Conservation (phyloP, 257 asterid species). For the Buddleja alternifolia region DNA sequence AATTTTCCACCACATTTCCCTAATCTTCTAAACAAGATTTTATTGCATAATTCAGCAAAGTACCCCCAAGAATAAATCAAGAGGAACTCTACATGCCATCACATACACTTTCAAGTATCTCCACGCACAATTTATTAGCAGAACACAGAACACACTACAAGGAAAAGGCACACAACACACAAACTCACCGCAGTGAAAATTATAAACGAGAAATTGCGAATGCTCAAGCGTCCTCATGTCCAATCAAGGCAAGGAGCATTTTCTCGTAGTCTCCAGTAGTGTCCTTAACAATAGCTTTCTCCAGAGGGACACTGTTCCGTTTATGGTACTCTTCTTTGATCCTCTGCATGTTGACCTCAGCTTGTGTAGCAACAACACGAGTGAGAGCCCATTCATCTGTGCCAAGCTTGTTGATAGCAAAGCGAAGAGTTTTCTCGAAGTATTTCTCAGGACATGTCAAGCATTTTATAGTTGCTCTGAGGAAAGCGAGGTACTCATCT, state of each 20-base stretch:
- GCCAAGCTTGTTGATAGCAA: slow-evolving; percentile 61
- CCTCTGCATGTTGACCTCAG: slow-evolving; percentile 70
- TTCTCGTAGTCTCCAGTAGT: slow-evolving; percentile 80
- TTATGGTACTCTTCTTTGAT: slow-evolving; percentile 72
- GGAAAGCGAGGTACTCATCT: slow-evolving; percentile 60
- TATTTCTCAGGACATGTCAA: slow-evolving; percentile 75
- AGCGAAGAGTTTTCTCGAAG: slow-evolving; percentile 71
- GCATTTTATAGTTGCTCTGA: slow-evolving; percentile 73
- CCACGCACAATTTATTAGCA: not conserved
- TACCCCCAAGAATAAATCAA: not conserved
- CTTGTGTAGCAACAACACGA: slow-evolving; percentile 79
- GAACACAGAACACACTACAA: not conserved
- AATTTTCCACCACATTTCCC: not conserved
- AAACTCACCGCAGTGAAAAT: not conserved
- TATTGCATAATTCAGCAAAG: not conserved
- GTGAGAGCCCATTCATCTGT: slow-evolving; percentile 86
- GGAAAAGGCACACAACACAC: not conserved
- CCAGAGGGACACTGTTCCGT: slow-evolving; percentile 73
- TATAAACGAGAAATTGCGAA: not conserved
- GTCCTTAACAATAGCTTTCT: slow-evolving; percentile 63
- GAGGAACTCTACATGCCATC: not conserved
- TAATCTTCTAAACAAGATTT: not conserved
- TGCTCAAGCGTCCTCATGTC: slow-evolving; percentile 47
- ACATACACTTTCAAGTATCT: not conserved
- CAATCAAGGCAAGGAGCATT: slow-evolving; percentile 69